Evolutionary conservation across 306 rosid species (phyloP), one percentile per base, ranked within the genome.

Genomic region (Cyclanthera cordifolia): DNA sequence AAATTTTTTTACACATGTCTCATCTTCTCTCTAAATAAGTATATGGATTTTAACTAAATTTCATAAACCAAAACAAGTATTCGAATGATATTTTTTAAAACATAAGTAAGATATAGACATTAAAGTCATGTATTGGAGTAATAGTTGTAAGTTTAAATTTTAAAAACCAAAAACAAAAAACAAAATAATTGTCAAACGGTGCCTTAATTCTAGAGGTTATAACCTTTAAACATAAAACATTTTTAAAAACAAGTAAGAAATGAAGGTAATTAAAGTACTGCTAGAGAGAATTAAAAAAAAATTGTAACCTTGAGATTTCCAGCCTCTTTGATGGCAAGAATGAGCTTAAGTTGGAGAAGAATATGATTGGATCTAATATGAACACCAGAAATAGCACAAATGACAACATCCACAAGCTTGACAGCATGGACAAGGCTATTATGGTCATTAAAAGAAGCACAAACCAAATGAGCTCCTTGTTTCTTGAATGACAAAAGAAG

Each of bases 251-350:
- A 6, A 37, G 1, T 8, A 47, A 15, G 49, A 15, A 46, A 16
- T 0, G 17, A 52, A 4, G 14, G 57, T 6, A 16, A 50, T 4
- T 7, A 30, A 21, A 4, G 8, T 37, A 11, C 8, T 41, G 16
- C 23, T 6, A 21, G 32, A 24, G 37, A 23, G 61, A 53, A 55
- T 17, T 17, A 52, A 19, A 52, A 60, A 6, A 9, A 1, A 9
- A 1, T 1, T 13, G 4, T 4, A 75, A 87, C 95, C 91, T 88
- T 88, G 15, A 86, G 9, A 67, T 85, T 85, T 51, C 86, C 86
- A 17, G 95, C 91, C 76, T 88, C 80, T 82, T 81, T 84, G 5
- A 88, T 86, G 15, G 91, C 95, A 69, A 77, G 73, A 67, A 88
- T 78, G 34, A 88, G 95, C 65, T 88, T 84, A 61, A 86, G 95